phyloP scores from a whole-genome alignment of 148 eudicot genomes.

The Limonium bicolor region DNA sequence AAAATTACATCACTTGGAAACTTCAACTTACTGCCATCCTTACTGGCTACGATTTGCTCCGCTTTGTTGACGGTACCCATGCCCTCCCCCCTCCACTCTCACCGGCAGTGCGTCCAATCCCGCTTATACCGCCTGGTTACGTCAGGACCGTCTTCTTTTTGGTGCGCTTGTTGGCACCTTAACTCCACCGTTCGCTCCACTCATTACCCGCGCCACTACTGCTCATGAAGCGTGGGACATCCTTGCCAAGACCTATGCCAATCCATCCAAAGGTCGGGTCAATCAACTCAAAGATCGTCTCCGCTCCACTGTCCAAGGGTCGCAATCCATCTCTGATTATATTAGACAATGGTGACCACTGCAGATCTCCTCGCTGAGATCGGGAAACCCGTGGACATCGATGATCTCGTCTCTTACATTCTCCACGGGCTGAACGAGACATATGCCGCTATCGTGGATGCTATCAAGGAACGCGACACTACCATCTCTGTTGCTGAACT shows the following conservation, averaged over 20 bases:
- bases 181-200: background rate
- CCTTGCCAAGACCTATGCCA: background rate
- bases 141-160: constrained; percentile 1
- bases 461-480: background rate
- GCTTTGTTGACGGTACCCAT: background rate
- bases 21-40: background rate
- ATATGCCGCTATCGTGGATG: background rate
- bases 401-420: background rate
- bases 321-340: background rate
- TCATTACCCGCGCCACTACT: background rate
- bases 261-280: background rate
- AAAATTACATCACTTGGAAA: background rate
- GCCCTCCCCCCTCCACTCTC: too few relatives aligned
- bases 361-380: background rate
- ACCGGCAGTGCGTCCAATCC: constrained; percentile 1
- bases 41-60: background rate
- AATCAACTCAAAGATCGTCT: background rate
- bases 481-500: constrained; percentile 2
- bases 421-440: background rate
- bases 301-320: background rate
- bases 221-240: background rate
- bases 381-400: background rate
- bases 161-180: constrained; percentile 10
- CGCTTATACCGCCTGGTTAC: background rate
- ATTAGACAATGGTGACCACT: background rate